Evolutionary conservation across 768 basidiomycete species (phyloP), one percentile per base, ranked within the genome.

Genomic region (Krasilnikovozyma curviuscula): DNA sequence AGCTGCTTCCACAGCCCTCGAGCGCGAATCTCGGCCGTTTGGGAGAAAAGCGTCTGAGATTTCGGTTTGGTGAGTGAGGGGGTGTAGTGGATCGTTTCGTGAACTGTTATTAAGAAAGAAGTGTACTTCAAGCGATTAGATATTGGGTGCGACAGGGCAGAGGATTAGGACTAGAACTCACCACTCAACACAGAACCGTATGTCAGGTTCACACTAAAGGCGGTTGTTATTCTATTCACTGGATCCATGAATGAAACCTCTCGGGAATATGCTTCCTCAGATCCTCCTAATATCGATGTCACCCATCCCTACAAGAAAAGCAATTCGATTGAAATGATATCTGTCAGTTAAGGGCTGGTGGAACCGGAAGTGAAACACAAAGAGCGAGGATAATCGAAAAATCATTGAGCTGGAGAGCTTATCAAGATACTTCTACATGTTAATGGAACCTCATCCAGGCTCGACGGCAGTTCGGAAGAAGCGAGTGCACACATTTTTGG

Each of bases 201-300:
- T 12, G 83, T 83, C 43, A 95, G 78, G 68, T 95, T 95, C 66
- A 86, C 79, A 25, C 85, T 86, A 30, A 83, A 83, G 54, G 85
- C 81, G 33, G 80, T 80, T 40, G 82, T 80, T 28, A 71, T 76
- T 65, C 81, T 79, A 23, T 72, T 76, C 50, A 74, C 68, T 1
- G 89, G 89, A 65, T 93, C 84, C 31, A 91, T 72, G 61, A 89
- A 91, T 5, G 85, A 84, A 56, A 93, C 79, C 67, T 95, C 89
- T 39, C 89, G 78, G 1, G 93, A 83, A 60, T 82, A 93, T 9
- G 89, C 86, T 58, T 88, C 83, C 67, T 86, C 83, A 54, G 84
- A 84, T 32, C 85, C 85, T 44, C 85, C 85, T 49, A 91, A 83
- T 23, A 91, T 65, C 85, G 88, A 59, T 37, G 50, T 27, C 52